Conservation (phyloP, 2,329 filamentous ascomycete species). For the Sclerotinia glacialis region DNA sequence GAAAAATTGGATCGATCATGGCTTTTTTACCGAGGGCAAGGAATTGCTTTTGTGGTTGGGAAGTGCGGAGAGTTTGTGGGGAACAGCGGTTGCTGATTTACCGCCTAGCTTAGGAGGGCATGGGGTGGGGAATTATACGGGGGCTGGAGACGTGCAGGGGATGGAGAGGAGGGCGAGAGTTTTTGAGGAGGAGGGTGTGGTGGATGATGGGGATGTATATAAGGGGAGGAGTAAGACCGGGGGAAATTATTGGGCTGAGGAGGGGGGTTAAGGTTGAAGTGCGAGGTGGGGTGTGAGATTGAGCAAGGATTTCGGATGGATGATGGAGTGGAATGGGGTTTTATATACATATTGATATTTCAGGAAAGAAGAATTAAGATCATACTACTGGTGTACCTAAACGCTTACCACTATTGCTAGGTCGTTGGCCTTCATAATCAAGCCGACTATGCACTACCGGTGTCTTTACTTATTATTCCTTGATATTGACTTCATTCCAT, state of each 20-base stretch:
- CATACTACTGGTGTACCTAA: no score
- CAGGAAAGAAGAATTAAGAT: no score
- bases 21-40: conserved; percentile 64
- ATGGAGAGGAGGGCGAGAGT: conserved; percentile 25
- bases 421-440: no score
- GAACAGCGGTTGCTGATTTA: conserved; percentile 55
- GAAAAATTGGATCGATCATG: conserved; percentile 66
- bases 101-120: conserved; percentile 54
- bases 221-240: conserved; percentile 29
- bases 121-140: conserved; percentile 28
- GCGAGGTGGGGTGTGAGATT: no score
- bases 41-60: conserved; percentile 62
- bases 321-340: neutral
- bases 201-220: conserved; percentile 9
- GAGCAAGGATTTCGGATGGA: neutral
- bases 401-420: no score
- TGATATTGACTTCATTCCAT: no score
- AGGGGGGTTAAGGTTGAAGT: conserved; percentile 3
- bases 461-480: no score
- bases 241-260: conserved; percentile 30
- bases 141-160: conserved; percentile 12
- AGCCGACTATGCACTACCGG: no score
- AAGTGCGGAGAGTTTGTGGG: conserved; percentile 60
- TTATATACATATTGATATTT: no score
- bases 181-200: conserved; percentile 24